Evolutionary conservation across 805 yeast genomes (phyloP), one percentile per base, ranked within the genome.

Genomic region (Ogataea philodendri): DNA sequence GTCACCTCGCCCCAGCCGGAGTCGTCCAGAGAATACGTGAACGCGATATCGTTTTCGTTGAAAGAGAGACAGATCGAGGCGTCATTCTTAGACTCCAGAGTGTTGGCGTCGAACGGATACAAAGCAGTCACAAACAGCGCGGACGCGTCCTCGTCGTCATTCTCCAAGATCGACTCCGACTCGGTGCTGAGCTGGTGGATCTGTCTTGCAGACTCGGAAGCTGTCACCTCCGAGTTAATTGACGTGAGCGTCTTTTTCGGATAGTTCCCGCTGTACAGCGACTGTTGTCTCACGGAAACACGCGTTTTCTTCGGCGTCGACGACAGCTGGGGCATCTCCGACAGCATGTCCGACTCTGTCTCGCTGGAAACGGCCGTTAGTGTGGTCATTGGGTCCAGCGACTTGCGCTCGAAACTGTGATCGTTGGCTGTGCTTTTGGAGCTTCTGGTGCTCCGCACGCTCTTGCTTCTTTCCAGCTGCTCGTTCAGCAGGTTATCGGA

Each of bases 1-100:
- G 89, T 84, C 2, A 84, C 93, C 56, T 84, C 94, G 41, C 89
- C 90, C 94, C 94, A 84, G 0, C 93, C 94, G 14, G 87, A 78
- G 36, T 80, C 81, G 55, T 84, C 93, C 15, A 83, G 74, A 6
- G 84, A 74, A 51, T 83, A 88, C 4, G 84, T 84, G 57, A 83
- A 84, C 0, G 86, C 89, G 31, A 81, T 62, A 48, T 82, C 93
- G 44, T 75, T 73, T 44, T 74, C 76, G 15, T 74, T 72, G 55
- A 84, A 84, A 0, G 88, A 78, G 7, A 84, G 64, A 55, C 94
- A 84, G 26, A 84, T 79, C 0, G 85, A 72, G 5, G 81, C 72
- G 53, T 83, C 90, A 17, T 79, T 74, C 30, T 71, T 72, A 8
- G 80, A 68, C 44, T 82, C 83, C 28, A 83, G 59, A 0, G 84